phyloP scores from a whole-genome alignment of 2,329 filamentous ascomycete species.

The Penicillium sp. region DNA sequence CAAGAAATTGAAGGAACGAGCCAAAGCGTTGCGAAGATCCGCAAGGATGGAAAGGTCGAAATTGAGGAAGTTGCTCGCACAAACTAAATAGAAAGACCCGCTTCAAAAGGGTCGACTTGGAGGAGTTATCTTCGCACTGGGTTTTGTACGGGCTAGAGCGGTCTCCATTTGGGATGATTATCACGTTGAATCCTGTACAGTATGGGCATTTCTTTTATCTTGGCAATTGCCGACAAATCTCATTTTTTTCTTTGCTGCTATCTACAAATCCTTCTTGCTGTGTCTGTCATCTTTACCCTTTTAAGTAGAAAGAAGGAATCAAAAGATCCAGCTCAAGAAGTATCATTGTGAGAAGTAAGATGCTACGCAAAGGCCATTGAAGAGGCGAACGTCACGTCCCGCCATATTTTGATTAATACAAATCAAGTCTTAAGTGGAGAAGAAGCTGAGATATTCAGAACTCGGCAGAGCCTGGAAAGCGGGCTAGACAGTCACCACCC shows the following conservation, averaged over 20 bases:
- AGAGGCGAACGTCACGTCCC: too few relatives aligned
- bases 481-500: too few relatives aligned
- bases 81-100: slow-evolving; percentile 19
- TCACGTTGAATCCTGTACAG: slow-evolving; percentile 25
- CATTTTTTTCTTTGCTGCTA: slow-evolving; percentile 3
- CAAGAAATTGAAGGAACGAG: slow-evolving; percentile 33
- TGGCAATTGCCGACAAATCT: slow-evolving; percentile 15
- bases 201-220: slow-evolving; percentile 22
- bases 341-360: too few relatives aligned
- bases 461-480: too few relatives aligned
- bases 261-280: not conserved
- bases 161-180: slow-evolving; percentile 18
- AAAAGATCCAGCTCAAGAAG: too few relatives aligned
- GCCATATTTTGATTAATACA: too few relatives aligned
- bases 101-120: slow-evolving; percentile 10
- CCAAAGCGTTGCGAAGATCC: slow-evolving; percentile 54
- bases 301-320: too few relatives aligned
- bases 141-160: slow-evolving; percentile 19
- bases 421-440: too few relatives aligned
- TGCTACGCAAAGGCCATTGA: too few relatives aligned
- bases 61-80: slow-evolving; percentile 49
- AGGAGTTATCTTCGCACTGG: slow-evolving; percentile 15
- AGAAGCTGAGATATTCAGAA: too few relatives aligned
- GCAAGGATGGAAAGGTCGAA: slow-evolving; percentile 64
- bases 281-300: too few relatives aligned